Percentiles rank a stretch among this genome's conserved stretches.
These are phyloP conservation scores for Periconia sp. DNA, from an alignment of 2,329 filamentous ascomycete genomes.

Conservation along the genomic window DNA sequence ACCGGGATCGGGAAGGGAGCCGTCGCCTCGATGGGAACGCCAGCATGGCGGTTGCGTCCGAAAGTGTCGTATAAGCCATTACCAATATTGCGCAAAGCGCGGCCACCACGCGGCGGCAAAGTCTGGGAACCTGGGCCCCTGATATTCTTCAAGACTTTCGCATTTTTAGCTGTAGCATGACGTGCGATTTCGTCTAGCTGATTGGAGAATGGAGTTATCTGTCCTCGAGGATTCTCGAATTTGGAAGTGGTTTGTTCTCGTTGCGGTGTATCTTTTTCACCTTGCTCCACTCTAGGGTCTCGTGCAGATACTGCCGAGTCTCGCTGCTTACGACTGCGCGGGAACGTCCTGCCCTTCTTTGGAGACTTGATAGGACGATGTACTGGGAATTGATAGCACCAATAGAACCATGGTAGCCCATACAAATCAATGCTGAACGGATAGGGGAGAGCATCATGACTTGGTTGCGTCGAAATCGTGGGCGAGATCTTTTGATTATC, in stretches of 20 bases:
- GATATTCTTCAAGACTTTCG: conserved; percentile 1
- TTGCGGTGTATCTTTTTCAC: conserved; percentile 11
- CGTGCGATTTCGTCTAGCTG: conserved; percentile 15
- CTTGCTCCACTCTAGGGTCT: too few relatives aligned
- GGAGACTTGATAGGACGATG: too few relatives aligned
- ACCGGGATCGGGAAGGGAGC: conserved; percentile 38
- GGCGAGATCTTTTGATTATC: too few relatives aligned
- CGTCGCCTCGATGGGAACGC: conserved; percentile 38
- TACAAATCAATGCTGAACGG: conserved; percentile 28
- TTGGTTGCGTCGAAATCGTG: too few relatives aligned
- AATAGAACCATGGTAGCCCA: conserved; percentile 35
- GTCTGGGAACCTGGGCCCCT: conserved; percentile 6
- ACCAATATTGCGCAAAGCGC: conserved; percentile 10
- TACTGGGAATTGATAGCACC: too few relatives aligned
- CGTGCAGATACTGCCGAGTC: conserved; percentile 1
- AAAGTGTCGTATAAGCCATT: conserved; percentile 31
- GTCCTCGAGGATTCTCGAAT: not conserved
- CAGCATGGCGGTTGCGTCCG: conserved; percentile 15
- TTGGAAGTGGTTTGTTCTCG: conserved; percentile 13
- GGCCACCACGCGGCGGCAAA: conserved; percentile 11
- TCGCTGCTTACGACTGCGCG: conserved; percentile 11
- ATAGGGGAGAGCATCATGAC: conserved; percentile 18
- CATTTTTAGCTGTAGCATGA: conserved; percentile 3
- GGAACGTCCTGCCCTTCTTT: conserved; percentile 15
- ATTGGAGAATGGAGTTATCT: not conserved